Percentiles rank a stretch among this genome's conserved stretches.
These are phyloP conservation scores for Rhinocladiella similis DNA, from an alignment of 2,329 filamentous ascomycete species.

Conservation along the genomic window DNA sequence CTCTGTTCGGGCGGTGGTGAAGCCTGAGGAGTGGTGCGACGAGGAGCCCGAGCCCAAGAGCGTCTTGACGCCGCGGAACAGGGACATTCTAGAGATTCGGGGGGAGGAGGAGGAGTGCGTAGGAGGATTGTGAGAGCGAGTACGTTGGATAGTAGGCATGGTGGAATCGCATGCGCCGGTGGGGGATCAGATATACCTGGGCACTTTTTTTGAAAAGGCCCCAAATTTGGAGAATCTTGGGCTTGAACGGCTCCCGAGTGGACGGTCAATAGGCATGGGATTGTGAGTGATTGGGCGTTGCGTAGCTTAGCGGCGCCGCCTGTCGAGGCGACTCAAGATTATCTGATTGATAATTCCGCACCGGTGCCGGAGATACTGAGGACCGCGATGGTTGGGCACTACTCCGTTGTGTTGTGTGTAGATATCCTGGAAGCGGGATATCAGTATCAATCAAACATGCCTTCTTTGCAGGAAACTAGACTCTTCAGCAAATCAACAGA, in stretches of 20 bases:
- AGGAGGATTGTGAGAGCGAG: not conserved
- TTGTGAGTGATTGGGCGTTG: no score
- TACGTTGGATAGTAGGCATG: not conserved
- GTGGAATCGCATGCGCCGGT: not conserved
- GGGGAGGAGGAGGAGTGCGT: not conserved
- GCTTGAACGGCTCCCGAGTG: not conserved
- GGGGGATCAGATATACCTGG: not conserved
- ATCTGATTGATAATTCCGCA: no score
- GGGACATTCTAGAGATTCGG: constrained; percentile 15
- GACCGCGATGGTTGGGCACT: not conserved
- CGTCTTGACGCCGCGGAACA: constrained; percentile 18
- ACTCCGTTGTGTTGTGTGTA: no score
- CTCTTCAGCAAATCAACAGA: not conserved
- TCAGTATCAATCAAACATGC: not conserved
- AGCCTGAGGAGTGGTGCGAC: constrained; percentile 32
- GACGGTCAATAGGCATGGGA: not conserved
- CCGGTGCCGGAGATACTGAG: no score
- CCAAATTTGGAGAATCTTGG: not conserved
- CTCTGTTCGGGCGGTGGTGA: constrained; percentile 48
- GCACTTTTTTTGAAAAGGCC: not conserved
- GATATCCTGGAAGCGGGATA: not conserved
- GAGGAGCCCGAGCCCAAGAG: constrained; percentile 12
- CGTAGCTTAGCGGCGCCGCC: no score
- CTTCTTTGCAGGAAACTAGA: not conserved
- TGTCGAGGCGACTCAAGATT: no score